Evolutionary conservation across 441 rosid genomes (phyloP).

Genomic region (Gossypium schwendimanii): DNA sequence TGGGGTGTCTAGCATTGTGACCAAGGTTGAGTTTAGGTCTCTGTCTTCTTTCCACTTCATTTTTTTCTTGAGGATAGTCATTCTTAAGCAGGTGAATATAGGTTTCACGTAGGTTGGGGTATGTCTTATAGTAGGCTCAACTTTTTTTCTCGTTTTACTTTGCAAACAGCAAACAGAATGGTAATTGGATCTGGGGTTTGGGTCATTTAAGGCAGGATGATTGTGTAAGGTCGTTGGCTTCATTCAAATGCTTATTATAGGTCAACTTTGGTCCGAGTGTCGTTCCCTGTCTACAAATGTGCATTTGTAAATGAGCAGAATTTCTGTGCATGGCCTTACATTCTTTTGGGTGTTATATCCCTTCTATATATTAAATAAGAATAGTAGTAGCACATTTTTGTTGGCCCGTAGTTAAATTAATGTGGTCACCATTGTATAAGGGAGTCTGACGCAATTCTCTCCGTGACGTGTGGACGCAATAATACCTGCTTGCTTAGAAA

Average conservation of each 20-base stretch:
- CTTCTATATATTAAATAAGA: background rate
- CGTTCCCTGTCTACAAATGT: background rate
- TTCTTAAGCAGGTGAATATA: background rate
- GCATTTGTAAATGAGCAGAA: background rate
- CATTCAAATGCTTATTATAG: background rate
- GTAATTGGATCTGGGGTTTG: background rate
- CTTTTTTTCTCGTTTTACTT: background rate
- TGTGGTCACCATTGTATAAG: background rate
- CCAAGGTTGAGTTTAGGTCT: background rate
- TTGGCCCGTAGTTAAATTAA: background rate
- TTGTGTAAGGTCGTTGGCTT: background rate
- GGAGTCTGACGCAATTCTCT: background rate
- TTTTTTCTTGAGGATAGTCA: background rate
- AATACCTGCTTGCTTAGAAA: background rate
- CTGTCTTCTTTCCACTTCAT: background rate
- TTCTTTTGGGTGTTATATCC: background rate
- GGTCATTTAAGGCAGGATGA: constrained; percentile 1
- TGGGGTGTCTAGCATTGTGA: background rate
- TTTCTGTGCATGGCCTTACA: background rate
- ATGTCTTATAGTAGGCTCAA: background rate
- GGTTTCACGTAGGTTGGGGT: background rate
- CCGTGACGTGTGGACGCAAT: background rate
- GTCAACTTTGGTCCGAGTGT: background rate
- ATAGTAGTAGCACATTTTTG: background rate
- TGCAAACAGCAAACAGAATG: background rate